Evolutionary conservation across 495 filamentous ascomycete genomes (phyloP), one percentile per base, ranked within the genome.

Genomic region (Aspergillus bertholletiae): DNA sequence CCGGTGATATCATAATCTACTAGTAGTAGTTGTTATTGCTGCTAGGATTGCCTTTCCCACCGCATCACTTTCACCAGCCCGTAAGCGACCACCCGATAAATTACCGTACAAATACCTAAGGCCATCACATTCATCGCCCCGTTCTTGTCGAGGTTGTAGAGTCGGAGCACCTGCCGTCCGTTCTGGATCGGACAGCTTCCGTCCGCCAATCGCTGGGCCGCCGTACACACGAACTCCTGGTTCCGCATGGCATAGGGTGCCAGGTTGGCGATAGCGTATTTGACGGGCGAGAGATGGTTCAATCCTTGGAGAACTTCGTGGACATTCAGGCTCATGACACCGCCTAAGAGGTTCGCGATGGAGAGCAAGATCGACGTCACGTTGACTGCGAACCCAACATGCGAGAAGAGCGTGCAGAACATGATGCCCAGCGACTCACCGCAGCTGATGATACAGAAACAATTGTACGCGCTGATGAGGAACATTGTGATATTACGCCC

Each of bases 401-500:
- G 88, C 28, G 71, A 65, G 68, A 90, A 87, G 7, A 90, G 70
- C 1, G 88, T 90, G 62, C 87, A 88, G 71, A 91, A 89, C 70
- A 89, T 82, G 57, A 91, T 90, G 0, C 88, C 88, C n/a, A 90
- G 59, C 40, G 81, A 85, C 70, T 91, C 88, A 3, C 88, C 88
- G 55, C 83, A 88, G 46, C 70, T 84, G 34, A 88, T 87, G 41
- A 91, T 83, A 53, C 82, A 85, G 59, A 91, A 89, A 46, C 80
- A 80, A 65, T 86, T 86, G 66, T 84, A 86, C 1, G 82, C 71
- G 34, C 80, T 67, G 49, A 88, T 77, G 59, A 89, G 86, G 67
- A 86, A 87, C 66, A 88, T 76, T 28, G 74, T 60, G 0, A 70
- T 72, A 0, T 77, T 87, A 24, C 84, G 78, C 7, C 82, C 77